Evolutionary conservation across 176 grass and related monocot genomes (phyloP).

Genomic region (Avena sativa): DNA sequence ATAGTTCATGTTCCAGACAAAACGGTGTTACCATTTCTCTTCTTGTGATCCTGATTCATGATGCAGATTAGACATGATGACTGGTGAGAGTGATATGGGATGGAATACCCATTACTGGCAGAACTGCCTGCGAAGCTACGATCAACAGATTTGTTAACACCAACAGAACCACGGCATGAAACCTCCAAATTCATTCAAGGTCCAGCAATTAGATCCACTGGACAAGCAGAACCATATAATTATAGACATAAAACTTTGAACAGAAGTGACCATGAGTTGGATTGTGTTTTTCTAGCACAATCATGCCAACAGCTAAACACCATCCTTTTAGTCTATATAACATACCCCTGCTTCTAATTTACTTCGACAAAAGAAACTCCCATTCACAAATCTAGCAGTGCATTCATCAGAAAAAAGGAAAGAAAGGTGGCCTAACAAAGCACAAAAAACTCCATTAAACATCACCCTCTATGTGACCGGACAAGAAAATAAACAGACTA

Average conservation of each 20-base stretch:
- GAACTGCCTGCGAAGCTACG: background rate
- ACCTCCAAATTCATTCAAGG: background rate
- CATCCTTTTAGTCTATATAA: conserved; percentile 10
- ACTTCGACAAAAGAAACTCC: conserved; percentile 20
- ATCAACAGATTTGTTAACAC: background rate
- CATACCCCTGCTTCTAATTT: conserved; percentile 20
- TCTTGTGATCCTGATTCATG: background rate
- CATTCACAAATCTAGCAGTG: conserved; percentile 15
- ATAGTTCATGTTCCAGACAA: background rate
- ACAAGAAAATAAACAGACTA: conserved; percentile 20
- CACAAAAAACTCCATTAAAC: background rate
- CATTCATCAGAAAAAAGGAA: conserved; percentile 15
- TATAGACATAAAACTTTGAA: conserved; percentile 1
- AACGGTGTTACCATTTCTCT: background rate
- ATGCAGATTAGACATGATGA: background rate
- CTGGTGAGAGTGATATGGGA: background rate
- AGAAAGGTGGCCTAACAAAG: background rate
- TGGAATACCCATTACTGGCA: background rate
- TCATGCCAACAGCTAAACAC: conserved; percentile 9
- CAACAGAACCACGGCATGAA: background rate
- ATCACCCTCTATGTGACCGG: background rate
- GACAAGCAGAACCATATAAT: background rate
- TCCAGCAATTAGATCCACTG: background rate
- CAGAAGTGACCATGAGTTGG: conserved; percentile 31
- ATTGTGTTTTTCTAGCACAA: conserved; percentile 35